Base-by-base conservation (phyloP, 176 grass and related monocot species). In the Rhynchospora tenuis region DNA sequence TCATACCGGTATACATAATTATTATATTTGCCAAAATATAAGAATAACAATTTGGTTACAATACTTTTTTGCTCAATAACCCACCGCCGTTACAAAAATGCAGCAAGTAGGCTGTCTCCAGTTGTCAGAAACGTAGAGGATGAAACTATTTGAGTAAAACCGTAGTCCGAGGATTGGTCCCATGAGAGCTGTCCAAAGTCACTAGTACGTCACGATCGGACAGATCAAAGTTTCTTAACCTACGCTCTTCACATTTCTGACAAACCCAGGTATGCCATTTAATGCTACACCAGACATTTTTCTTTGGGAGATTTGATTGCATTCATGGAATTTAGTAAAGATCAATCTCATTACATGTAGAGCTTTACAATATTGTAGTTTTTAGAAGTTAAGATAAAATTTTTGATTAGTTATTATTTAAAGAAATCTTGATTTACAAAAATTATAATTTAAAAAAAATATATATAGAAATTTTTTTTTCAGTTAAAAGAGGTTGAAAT, bases 91-190 rank as follows among this genome's bases (percentile, higher is more conserved):
- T 27, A 27, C 60, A 63, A 63, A 63, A 63, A 26, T 63, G 23
- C 3, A 27, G 9, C 0, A 63, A 24, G 27, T 14, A 1, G 24
- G 13, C 1, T 0, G 1, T 73, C 8, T 73, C 44, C 70, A 73
- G 20, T 48, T 24, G 0, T 2, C 4, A 11, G 20, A 1, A 73
- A 73, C 6, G 70, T n/a, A 73, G 45, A 46, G 19, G 44, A 50
- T 22, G n/a, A 73, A 19, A 15, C 9, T 5, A 1, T 58, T 16
- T 61, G 2, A 0, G 3, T 6, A n/a, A 31, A 42, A 69, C 6
- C 67, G 67, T 71, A 71, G 67, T 71, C 67, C 42, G 68, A 72
- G 68, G 68, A 47, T 72, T 19, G 43, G 68, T 72, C 68, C 68
- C 68, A 22, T 47, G 33, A 43, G 17, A 43, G 33, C 33, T 20